phyloP scores from a whole-genome alignment of 495 filamentous ascomycete species.

The Podospora australis region DNA sequence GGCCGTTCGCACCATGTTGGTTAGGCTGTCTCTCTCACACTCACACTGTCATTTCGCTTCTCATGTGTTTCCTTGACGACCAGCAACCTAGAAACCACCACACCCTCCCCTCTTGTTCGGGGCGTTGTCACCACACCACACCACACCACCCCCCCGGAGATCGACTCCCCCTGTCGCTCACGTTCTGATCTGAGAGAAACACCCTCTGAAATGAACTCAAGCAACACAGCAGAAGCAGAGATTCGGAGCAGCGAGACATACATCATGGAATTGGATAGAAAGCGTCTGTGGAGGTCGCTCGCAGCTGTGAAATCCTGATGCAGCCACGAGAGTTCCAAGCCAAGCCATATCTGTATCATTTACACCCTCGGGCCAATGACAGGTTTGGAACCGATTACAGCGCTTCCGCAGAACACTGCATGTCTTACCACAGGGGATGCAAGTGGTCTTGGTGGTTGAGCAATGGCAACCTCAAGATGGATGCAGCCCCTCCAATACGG shows the following conservation, averaged over 20 bases:
- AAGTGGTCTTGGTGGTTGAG: conserved; percentile 10
- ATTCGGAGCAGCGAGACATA: background rate
- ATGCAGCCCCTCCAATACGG: conserved; percentile 6
- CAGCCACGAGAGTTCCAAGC: background rate
- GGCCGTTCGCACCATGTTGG: too few relatives aligned
- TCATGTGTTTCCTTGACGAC: conserved; percentile 4
- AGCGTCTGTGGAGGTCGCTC: background rate
- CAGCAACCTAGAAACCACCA: background rate
- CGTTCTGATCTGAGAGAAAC: background rate
- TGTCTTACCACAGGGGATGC: conserved; percentile 20
- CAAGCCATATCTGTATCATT: conserved; percentile 1
- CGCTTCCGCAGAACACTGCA: conserved; percentile 22
- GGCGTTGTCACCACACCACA: conserved; percentile 1
- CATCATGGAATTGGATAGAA: background rate
- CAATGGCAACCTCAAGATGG: conserved; percentile 10
- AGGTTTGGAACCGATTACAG: conserved; percentile 12
- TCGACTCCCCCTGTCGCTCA: background rate
- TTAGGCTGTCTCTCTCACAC: background rate
- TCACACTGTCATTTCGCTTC: conserved; percentile 23
- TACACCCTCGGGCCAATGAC: conserved; percentile 14
- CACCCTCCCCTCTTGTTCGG: background rate
- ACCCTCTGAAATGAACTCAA: too few relatives aligned
- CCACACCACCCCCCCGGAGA: background rate
- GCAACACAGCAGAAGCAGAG: too few relatives aligned
- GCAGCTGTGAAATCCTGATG: conserved; percentile 13